A percentile compares a stretch with the other conserved stretches of the same genome.
Evolutionary conservation across 2,329 filamentous ascomycete species (phyloP).

Genomic region (Simplicillium aogashimaense): DNA sequence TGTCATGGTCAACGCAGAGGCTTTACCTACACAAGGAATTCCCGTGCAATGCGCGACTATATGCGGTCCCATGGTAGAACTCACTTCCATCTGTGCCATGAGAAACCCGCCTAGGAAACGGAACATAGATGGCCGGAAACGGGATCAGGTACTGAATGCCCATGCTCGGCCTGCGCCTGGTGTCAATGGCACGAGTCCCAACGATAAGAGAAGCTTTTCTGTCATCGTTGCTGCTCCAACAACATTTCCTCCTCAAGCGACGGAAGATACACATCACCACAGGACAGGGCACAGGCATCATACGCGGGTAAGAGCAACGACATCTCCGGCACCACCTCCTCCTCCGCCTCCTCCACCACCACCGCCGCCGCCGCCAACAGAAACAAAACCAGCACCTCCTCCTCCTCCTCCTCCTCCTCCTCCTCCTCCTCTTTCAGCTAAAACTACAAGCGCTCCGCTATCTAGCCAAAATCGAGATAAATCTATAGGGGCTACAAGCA

Average conservation of each 20-base stretch:
- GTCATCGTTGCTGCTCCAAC: constrained; percentile 20
- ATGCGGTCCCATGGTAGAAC: constrained; percentile 31
- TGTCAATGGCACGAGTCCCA: too few species aligned
- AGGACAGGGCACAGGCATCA: neutral
- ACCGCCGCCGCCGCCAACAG: neutral
- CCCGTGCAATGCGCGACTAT: constrained; percentile 28
- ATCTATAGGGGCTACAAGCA: neutral
- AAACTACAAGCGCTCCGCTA: neutral
- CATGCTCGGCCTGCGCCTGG: constrained; percentile 6
- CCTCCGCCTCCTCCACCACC: constrained; percentile 1
- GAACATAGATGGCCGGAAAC: constrained; percentile 8
- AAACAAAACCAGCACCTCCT: neutral
- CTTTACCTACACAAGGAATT: constrained; percentile 23
- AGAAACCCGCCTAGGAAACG: too few species aligned
- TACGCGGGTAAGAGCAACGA: neutral
- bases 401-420: neutral
- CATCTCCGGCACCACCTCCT: neutral
- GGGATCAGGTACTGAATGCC: constrained; percentile 10
- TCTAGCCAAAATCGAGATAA: too few species aligned
- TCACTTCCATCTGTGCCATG: constrained; percentile 21
- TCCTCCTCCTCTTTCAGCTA: neutral
- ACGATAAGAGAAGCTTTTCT: constrained; percentile 10
- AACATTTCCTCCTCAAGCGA: constrained; percentile 13
- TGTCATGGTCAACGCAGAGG: constrained; percentile 12
- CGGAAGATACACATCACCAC: neutral